Percentiles rank a stretch among this genome's conserved stretches.
Evolutionary conservation across 768 basidiomycete genomes (phyloP).

Genomic region (Xerocomellus dryophilus): DNA sequence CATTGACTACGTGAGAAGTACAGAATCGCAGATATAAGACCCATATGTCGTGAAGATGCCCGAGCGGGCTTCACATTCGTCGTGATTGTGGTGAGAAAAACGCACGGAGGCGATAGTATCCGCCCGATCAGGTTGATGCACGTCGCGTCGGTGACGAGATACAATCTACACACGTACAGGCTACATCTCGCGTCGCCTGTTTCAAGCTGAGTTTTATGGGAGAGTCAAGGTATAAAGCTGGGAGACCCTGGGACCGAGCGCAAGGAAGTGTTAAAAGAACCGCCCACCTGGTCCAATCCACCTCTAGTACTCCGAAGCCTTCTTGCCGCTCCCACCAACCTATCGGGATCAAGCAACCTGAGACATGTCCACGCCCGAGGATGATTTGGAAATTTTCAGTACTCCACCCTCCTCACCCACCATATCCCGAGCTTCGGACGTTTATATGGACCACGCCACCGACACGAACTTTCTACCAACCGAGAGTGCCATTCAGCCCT

Average conservation of each 20-base stretch:
- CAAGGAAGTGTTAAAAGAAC: slow-evolving; percentile 2
- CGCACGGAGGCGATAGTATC: slow-evolving; percentile 20
- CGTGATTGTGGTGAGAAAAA: slow-evolving; percentile 19
- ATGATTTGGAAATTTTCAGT: slow-evolving; percentile 37
- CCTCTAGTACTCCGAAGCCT: slow-evolving; percentile 4
- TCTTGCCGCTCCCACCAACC: slow-evolving; percentile 11
- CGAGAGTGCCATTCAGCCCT: slow-evolving; percentile 32
- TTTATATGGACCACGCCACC: slow-evolving; percentile 11
- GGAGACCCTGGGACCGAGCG: neutral
- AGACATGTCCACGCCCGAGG: slow-evolving; percentile 34
- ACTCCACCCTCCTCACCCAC: slow-evolving; percentile 45
- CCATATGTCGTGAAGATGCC: slow-evolving; percentile 6
- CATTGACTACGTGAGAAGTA: slow-evolving; percentile 19
- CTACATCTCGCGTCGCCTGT: slow-evolving; percentile 23
- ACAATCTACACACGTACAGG: slow-evolving; percentile 11
- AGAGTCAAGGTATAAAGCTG: slow-evolving; percentile 24
- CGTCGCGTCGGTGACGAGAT: slow-evolving; percentile 12
- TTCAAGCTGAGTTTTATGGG: slow-evolving; percentile 10
- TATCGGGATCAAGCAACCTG: slow-evolving; percentile 9
- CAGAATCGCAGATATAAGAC: slow-evolving; percentile 3
- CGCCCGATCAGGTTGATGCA: slow-evolving; percentile 19
- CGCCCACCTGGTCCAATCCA: slow-evolving; percentile 1
- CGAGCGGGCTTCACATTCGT: slow-evolving; percentile 8
- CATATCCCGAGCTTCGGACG: slow-evolving; percentile 21
- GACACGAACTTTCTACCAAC: slow-evolving; percentile 11